Percentiles rank a stretch among this genome's conserved stretches.
These are phyloP conservation scores for Lolium rigidum DNA, from an alignment of 176 grass and related monocot species.

Conservation along the genomic window DNA sequence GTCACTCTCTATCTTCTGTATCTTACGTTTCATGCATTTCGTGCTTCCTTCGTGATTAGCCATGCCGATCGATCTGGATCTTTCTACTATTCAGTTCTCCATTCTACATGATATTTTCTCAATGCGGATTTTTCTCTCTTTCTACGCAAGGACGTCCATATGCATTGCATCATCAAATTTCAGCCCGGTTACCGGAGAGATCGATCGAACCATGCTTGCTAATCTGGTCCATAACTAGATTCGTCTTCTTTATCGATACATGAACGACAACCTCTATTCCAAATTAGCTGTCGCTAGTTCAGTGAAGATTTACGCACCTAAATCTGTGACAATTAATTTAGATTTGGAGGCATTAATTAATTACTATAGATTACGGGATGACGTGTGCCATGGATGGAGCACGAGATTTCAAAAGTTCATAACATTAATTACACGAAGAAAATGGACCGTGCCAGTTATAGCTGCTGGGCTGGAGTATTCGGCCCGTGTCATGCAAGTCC, in stretches of 20 bases:
- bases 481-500: background rate
- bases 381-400: background rate
- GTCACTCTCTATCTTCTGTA: background rate
- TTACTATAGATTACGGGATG: background rate
- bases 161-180: background rate
- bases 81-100: background rate
- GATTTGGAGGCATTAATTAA: too few relatives aligned
- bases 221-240: background rate
- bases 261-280: too few relatives aligned
- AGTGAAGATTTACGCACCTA: too few relatives aligned
- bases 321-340: too few relatives aligned
- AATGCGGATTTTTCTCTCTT: background rate
- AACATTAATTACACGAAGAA: background rate
- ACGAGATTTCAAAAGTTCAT: background rate
- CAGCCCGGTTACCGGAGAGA: background rate
- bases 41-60: background rate
- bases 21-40: background rate
- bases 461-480: background rate
- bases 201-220: background rate
- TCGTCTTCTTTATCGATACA: too few relatives aligned
- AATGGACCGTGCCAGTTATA: background rate
- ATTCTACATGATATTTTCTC: background rate
- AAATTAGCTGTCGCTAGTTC: too few relatives aligned
- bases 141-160: too few relatives aligned
- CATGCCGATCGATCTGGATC: background rate